Percentiles rank a stretch among this genome's conserved stretches.
These are phyloP conservation scores for Cryphonectria naterciae DNA, from an alignment of 2,329 filamentous ascomycete genomes.

Conservation along the genomic window DNA sequence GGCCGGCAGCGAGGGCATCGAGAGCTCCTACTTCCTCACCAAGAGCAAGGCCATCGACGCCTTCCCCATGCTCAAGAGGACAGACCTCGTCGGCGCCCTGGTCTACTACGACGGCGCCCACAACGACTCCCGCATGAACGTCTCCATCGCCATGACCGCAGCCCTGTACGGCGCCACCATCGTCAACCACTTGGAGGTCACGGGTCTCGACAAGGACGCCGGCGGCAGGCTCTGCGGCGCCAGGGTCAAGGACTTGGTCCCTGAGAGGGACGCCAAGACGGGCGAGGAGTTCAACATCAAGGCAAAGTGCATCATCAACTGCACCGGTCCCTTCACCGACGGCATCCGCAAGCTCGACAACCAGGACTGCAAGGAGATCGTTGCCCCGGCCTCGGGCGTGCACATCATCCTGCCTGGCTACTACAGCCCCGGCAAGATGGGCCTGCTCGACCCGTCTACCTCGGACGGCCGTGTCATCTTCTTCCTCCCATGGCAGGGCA, in stretches of 20 bases:
- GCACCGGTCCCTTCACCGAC: constrained; percentile 81
- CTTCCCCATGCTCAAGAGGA: constrained; percentile 77
- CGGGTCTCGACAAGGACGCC: constrained; percentile 71
- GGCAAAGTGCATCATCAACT: constrained; percentile 82
- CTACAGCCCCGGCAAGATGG: constrained; percentile 80
- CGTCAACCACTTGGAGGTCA: constrained; percentile 82
- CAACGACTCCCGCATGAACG: constrained; percentile 88
- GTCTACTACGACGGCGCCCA: constrained; percentile 89
- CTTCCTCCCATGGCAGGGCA: constrained; percentile 85
- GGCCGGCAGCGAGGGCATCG: constrained; percentile 80
- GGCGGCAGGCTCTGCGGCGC: constrained; percentile 72
- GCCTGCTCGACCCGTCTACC: constrained; percentile 78
- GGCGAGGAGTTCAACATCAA: constrained; percentile 67
- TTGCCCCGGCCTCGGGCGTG: constrained; percentile 80
- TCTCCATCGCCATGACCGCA: constrained; percentile 79
- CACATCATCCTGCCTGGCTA: constrained; percentile 81
- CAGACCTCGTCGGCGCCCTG: constrained; percentile 74
- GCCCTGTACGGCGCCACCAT: constrained; percentile 79
- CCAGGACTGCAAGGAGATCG: constrained; percentile 68
- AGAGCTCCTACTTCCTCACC: constrained; percentile 81
- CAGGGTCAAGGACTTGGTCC: constrained; percentile 64
- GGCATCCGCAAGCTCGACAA: constrained; percentile 82
- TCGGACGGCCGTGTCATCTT: constrained; percentile 88
- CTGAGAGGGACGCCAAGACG: constrained; percentile 58
- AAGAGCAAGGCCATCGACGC: constrained; percentile 76